phyloP scores from a whole-genome alignment of 2,329 filamentous ascomycete species.

The Penicillium palitans region DNA sequence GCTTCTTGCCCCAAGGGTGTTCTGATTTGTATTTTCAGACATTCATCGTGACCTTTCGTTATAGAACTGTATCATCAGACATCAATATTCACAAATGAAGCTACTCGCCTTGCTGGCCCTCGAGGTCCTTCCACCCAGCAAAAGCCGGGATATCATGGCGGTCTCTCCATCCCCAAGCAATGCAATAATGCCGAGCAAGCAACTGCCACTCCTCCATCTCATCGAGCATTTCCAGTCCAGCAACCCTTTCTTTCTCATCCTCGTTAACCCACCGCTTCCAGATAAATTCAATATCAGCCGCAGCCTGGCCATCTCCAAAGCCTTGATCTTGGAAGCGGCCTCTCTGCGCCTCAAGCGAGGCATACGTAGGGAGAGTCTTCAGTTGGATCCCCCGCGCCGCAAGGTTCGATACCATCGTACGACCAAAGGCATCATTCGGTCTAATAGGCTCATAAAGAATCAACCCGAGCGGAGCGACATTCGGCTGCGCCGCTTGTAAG shows the following conservation, averaged over 20 bases:
- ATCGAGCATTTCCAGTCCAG: slow-evolving; percentile 80
- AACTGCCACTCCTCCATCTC: slow-evolving; percentile 94
- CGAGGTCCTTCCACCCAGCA: slow-evolving; percentile 38
- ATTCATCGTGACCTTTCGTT: slow-evolving; percentile 11
- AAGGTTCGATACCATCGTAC: slow-evolving; percentile 89
- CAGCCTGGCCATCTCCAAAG: slow-evolving; percentile 59
- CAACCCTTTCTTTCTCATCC: slow-evolving; percentile 75
- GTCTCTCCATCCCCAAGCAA: slow-evolving; percentile 83
- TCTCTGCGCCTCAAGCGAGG: slow-evolving; percentile 67
- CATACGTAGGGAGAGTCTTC: slow-evolving; percentile 76
- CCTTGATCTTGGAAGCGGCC: slow-evolving; percentile 66
- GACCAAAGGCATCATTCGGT: slow-evolving; percentile 81
- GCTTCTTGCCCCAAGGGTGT: neutral
- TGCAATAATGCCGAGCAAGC: slow-evolving; percentile 82
- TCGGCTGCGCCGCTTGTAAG: slow-evolving; percentile 15
- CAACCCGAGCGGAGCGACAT: slow-evolving; percentile 56
- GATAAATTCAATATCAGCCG: slow-evolving; percentile 65
- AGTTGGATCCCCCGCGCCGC: slow-evolving; percentile 77
- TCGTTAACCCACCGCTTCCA: slow-evolving; percentile 73
- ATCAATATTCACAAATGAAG: slow-evolving; percentile 5
- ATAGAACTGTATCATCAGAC: slow-evolving; percentile 17
- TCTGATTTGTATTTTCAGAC: neutral
- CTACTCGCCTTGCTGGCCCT: slow-evolving; percentile 28
- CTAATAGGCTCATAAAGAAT: slow-evolving; percentile 87
- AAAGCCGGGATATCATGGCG: slow-evolving; percentile 32